phyloP scores from a whole-genome alignment of 2,329 filamentous ascomycete genomes.

The Neodidymelliopsis sp. region DNA sequence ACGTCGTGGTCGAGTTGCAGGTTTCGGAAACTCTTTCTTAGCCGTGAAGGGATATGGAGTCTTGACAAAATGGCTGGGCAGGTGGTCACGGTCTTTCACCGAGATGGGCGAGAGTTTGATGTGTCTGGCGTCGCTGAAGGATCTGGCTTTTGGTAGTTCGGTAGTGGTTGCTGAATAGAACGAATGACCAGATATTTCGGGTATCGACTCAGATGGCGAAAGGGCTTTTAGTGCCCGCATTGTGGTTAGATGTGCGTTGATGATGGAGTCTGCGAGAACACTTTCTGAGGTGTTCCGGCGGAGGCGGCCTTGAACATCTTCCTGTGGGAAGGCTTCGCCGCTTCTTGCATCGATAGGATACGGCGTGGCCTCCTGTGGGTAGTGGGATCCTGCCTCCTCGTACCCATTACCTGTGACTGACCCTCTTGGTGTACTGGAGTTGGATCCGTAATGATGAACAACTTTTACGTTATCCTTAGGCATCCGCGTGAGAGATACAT shows the following conservation, averaged over 20 bases:
- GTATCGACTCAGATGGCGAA: slow-evolving; percentile 23
- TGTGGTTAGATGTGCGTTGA: slow-evolving; percentile 40
- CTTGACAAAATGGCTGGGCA: slow-evolving; percentile 36
- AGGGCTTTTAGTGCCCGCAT: slow-evolving; percentile 38
- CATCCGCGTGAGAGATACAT: slow-evolving; percentile 35
- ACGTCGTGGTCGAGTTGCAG: slow-evolving; percentile 26
- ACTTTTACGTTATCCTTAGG: slow-evolving; percentile 30
- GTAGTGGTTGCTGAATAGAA: slow-evolving; percentile 15
- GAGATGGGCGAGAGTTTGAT: slow-evolving; percentile 27
- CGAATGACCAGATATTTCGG: slow-evolving; percentile 11
- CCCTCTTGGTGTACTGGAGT: slow-evolving; percentile 26
- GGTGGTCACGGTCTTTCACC: slow-evolving; percentile 24
- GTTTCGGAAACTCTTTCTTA: slow-evolving; percentile 38
- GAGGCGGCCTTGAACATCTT: slow-evolving; percentile 16
- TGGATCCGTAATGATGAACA: slow-evolving; percentile 31
- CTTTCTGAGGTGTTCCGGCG: slow-evolving; percentile 36
- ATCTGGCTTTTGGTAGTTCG: slow-evolving; percentile 18
- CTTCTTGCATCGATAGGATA: slow-evolving; percentile 13
- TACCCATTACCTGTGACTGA: slow-evolving; percentile 25
- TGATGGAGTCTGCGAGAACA: slow-evolving; percentile 36
- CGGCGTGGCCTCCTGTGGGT: slow-evolving; percentile 11
- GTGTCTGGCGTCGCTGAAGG: slow-evolving; percentile 28
- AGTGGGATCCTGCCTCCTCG: slow-evolving; percentile 2
- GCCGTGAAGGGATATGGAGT: slow-evolving; percentile 38
- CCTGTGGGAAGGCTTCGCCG: not conserved